These are phyloP conservation scores for Septoria petroselini DNA, from an alignment of 2,329 filamentous ascomycete genomes.

Conservation along the genomic window DNA sequence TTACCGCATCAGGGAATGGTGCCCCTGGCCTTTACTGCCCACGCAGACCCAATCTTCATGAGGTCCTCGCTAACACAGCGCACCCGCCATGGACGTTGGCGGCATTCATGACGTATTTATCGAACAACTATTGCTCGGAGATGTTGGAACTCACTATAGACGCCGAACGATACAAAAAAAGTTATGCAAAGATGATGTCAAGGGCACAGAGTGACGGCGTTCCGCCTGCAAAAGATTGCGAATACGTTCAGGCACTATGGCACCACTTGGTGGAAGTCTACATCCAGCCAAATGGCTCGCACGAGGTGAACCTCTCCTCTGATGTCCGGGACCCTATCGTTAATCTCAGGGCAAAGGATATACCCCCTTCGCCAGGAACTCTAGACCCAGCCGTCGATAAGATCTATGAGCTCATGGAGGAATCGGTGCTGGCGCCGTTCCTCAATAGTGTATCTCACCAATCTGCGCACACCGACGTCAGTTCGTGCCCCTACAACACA, in stretches of 20 bases:
- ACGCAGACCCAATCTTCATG: constrained; percentile 70
- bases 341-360: constrained; percentile 53
- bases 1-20: constrained; percentile 46
- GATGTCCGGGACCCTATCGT: constrained; percentile 80
- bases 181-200: constrained; percentile 59
- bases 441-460: constrained; percentile 63
- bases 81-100: constrained; percentile 84
- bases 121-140: constrained; percentile 94
- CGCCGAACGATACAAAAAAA: constrained; percentile 75
- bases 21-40: constrained; percentile 53
- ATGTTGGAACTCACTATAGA: constrained; percentile 96
- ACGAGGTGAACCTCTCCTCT: constrained; percentile 87
- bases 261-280: constrained; percentile 84
- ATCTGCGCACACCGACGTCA: constrained; percentile 44
- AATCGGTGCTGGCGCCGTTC: constrained; percentile 90
- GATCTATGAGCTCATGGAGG: constrained; percentile 95
- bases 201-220: constrained; percentile 43
- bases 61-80: constrained; percentile 83
- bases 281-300: constrained; percentile 76
- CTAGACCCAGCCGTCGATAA: constrained; percentile 81
- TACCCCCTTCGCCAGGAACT: constrained; percentile 69
- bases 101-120: constrained; percentile 94
- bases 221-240: constrained; percentile 56
- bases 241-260: constrained; percentile 79
- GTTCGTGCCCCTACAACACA: constrained; percentile 44